Base-by-base conservation (phyloP, 371 early-diverging fungal genomes). In the Mucor sp. region DNA sequence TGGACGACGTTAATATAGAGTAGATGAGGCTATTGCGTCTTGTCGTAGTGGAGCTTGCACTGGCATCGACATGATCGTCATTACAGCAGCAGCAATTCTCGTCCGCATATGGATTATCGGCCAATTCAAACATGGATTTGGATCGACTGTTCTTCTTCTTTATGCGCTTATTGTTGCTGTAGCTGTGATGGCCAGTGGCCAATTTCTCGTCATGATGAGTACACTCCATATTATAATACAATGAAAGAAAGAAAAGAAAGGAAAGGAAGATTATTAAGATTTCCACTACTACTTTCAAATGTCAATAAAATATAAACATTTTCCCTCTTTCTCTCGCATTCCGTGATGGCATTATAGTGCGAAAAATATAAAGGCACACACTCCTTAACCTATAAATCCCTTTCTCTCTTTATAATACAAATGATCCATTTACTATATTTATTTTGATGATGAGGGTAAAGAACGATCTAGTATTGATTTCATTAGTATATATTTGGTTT, bases 101-200 rank as follows among this genome's bases (percentile, higher is more conserved):
- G 12, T 67, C 63, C 44, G 60, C 60, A 30, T 58, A 74, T 11
- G 71, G 65, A 32, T 67, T 67, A 15, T 60, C 55, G 3, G 60
- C 41, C 57, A 67, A 67, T 48, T 72, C 72, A 66, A 70, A 76
- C 76, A 76, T 76, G 1, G 76, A 76, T 27, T 66, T 72, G 5
- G 76, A 72, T 28, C 72, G 63, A 19, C 67, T 72, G 59, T 67
- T 67, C 32, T 72, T 72, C 57, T 67, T 68, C 39, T 65, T 60
- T 48, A 32, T 33, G 15, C 15, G 23, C 19, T 41, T 61, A 12
- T 28, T 43, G 17, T 32, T 33, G 37, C 35, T 35, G 37, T 48
- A 15, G 19, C 41, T 39, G 14, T 27, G 11, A 41, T 41, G 41
- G 3, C 41, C 61, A 30, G 61, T 48, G 19, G 61, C 27, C 14